A percentile compares a stretch with the other conserved stretches of the same genome.
phyloP scores from a whole-genome alignment of 2,329 filamentous ascomycete species.

The Fusarium solani-melongenae region DNA sequence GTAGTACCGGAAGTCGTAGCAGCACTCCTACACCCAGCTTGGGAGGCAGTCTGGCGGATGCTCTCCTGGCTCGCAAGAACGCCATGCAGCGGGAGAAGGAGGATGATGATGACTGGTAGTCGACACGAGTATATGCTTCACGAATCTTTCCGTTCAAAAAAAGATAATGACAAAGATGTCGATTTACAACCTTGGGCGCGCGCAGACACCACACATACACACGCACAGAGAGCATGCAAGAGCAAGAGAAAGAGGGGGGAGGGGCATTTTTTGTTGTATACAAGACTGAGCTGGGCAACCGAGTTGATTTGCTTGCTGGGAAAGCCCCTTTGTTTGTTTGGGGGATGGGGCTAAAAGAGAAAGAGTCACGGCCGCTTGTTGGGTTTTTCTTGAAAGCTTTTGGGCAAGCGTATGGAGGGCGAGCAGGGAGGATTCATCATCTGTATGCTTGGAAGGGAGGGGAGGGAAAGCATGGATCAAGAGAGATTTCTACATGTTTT shows the following conservation, averaged over 20 bases:
- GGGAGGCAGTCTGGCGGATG: slow-evolving; percentile 80
- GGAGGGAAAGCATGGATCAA: slow-evolving; percentile 14
- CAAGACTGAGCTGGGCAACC: slow-evolving; percentile 45
- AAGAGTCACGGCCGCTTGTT: slow-evolving; percentile 38
- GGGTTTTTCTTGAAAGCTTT: slow-evolving; percentile 31
- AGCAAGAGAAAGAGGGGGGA: slow-evolving; percentile 15
- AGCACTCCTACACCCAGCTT: slow-evolving; percentile 78
- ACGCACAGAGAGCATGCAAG: slow-evolving; percentile 6
- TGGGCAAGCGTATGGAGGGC: slow-evolving; percentile 24
- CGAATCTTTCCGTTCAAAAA: slow-evolving; percentile 26
- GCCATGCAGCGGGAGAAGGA: slow-evolving; percentile 78
- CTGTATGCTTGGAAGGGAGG: slow-evolving; percentile 33
- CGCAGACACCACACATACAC: slow-evolving; percentile 8
- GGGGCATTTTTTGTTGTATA: slow-evolving; percentile 36
- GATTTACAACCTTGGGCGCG: slow-evolving; percentile 10
- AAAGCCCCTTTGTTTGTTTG: slow-evolving; percentile 8
- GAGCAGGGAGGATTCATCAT: slow-evolving; percentile 6
- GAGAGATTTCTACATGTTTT: slow-evolving; percentile 1
- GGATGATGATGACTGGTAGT: slow-evolving; percentile 77
- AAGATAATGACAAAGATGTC: slow-evolving; percentile 31
- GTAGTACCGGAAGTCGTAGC: slow-evolving; percentile 71
- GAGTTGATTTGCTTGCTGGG: slow-evolving; percentile 23
- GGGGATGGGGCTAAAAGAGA: slow-evolving; percentile 22
- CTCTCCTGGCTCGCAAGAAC: slow-evolving; percentile 79
- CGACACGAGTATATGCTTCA: slow-evolving; percentile 41